Evolutionary conservation across 495 filamentous ascomycete species (phyloP).

Genomic region (Xylaria bambusicola): DNA sequence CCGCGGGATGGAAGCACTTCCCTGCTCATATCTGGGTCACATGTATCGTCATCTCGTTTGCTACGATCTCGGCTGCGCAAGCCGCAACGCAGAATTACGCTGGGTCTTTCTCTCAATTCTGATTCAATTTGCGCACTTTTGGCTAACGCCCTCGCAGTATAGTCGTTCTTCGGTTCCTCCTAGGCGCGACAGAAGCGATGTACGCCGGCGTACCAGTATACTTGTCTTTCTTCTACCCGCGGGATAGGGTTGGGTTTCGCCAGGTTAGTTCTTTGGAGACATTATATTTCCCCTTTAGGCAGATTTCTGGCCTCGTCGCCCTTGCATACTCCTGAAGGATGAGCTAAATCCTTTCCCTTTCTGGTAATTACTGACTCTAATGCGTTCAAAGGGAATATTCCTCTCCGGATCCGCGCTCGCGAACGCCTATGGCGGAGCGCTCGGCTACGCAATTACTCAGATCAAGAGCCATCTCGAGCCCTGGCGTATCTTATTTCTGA

Average conservation of each 20-base stretch:
- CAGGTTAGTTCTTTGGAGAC: too few relatives aligned
- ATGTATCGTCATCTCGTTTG: conserved; percentile 71
- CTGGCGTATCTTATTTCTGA: conserved; percentile 72
- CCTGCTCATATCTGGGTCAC: conserved; percentile 72
- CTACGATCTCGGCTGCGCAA: conserved; percentile 66
- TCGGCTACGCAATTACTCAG: conserved; percentile 71
- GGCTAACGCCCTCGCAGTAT: conserved; percentile 15
- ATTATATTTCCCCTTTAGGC: too few relatives aligned
- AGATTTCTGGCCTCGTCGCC: too few relatives aligned
- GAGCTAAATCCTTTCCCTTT: too few relatives aligned
- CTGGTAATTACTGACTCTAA: too few relatives aligned
- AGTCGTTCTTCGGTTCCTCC: conserved; percentile 26
- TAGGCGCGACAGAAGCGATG: conserved; percentile 25
- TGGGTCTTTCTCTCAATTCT: conserved; percentile 70
- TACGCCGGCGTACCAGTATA: conserved; percentile 40
- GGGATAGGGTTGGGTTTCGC: conserved; percentile 73
- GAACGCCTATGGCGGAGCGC: conserved; percentile 71
- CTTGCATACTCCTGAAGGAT: too few relatives aligned
- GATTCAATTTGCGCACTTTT: conserved; percentile 69
- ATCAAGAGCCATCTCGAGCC: conserved; percentile 66
- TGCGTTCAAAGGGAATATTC: too few relatives aligned
- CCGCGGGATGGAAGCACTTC: conserved; percentile 72
- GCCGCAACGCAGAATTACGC: conserved; percentile 70
- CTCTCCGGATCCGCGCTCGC: conserved; percentile 71
- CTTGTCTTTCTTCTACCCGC: conserved; percentile 72